These are phyloP conservation scores for Boletellus ananiceps DNA, from an alignment of 768 basidiomycete genomes.

Conservation along the genomic window DNA sequence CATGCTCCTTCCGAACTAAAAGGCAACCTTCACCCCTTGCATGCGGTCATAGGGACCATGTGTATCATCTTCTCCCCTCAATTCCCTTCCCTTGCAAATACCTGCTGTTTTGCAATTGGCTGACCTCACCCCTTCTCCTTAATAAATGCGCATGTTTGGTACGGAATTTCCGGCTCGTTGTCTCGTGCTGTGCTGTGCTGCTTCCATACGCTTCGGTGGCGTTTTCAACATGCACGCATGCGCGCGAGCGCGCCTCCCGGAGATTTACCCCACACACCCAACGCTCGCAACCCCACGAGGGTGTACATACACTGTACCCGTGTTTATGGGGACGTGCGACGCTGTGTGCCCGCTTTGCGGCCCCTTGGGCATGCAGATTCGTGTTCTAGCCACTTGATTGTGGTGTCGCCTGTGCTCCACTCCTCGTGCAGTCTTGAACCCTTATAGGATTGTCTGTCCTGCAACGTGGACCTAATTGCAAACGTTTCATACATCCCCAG, in stretches of 20 bases:
- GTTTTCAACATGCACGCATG: not conserved
- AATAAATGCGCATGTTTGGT: constrained; percentile 3
- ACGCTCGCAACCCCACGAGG: not conserved
- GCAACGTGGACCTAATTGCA: not conserved
- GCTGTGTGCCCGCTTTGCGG: not conserved
- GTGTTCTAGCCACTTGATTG: constrained; percentile 1
- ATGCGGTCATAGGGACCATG: constrained; percentile 4
- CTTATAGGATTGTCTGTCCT: constrained; percentile 6
- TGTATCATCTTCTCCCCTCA: constrained; percentile 5
- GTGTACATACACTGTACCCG: not conserved
- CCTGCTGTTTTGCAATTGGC: constrained; percentile 17
- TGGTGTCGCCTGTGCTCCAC: constrained; percentile 9
- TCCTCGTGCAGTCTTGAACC: constrained; percentile 13
- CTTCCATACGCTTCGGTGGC: not conserved
- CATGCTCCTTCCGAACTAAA: constrained; percentile 24
- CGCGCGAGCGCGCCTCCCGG: not conserved
- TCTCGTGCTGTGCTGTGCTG: constrained; percentile 2
- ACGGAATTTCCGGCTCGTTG: not conserved
- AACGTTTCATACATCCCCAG: constrained; percentile 6
- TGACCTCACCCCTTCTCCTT: constrained; percentile 2
- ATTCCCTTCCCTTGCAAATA: not conserved
- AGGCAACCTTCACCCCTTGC: constrained; percentile 12
- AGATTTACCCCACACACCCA: constrained; percentile 18
- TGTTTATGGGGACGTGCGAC: not conserved
- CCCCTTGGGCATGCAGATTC: not conserved